Conservation (phyloP, 495 filamentous ascomycete species). For the Apodospora peruviana region DNA sequence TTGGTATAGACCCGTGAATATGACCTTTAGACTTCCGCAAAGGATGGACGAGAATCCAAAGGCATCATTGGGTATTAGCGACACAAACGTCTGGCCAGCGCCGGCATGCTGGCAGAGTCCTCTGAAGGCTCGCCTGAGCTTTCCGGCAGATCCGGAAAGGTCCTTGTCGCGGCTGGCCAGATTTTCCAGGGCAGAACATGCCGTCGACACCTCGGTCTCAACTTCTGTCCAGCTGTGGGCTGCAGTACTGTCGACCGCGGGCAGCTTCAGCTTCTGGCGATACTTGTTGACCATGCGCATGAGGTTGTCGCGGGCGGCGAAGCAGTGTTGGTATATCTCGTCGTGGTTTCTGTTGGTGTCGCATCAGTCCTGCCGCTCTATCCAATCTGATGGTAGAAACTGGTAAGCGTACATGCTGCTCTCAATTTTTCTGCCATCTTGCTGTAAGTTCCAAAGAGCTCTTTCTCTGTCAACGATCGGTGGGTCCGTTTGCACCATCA, state of each 20-base stretch:
- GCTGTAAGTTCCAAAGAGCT: too few species aligned
- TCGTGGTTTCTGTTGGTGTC: conserved; percentile 8
- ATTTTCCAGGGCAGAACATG: conserved; percentile 6
- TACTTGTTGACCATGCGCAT: conserved; percentile 1
- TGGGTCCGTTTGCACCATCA: too few species aligned
- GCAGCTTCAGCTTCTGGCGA: background rate
- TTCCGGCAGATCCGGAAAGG: background rate
- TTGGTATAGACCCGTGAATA: conserved; percentile 9
- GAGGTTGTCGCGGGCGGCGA: background rate
- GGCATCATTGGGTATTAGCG: conserved; percentile 8
- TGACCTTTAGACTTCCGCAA: conserved; percentile 13
- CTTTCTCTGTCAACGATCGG: too few species aligned
- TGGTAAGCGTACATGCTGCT: too few species aligned
- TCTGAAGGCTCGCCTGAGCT: conserved; percentile 1
- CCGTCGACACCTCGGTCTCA: background rate
- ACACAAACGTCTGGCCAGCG: background rate
- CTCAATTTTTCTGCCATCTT: too few species aligned
- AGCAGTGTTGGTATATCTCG: conserved; percentile 1
- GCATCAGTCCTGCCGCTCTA: too few species aligned
- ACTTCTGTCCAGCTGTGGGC: conserved; percentile 2
- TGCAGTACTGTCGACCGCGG: background rate
- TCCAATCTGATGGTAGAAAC: too few species aligned
- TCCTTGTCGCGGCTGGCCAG: background rate
- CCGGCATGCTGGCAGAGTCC: conserved; percentile 6
- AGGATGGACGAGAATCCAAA: conserved; percentile 7